Evolutionary conservation across 73 alveolate species (phyloP).

Genomic region (Symbiodinium pilosum): DNA sequence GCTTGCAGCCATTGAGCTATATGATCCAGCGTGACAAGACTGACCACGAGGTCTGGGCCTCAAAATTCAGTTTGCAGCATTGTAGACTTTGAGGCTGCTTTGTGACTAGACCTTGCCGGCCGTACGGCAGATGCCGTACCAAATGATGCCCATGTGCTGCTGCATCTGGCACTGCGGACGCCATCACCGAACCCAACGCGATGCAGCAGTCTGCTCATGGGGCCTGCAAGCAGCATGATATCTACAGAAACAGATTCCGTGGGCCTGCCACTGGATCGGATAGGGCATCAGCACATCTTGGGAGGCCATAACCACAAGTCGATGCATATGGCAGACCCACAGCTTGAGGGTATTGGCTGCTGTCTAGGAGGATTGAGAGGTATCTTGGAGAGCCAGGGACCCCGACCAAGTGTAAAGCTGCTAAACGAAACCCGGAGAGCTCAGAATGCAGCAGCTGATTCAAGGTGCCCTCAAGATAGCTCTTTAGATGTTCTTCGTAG

Average conservation of each 20-base stretch:
- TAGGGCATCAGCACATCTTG: too few species aligned
- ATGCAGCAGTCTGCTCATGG: background rate
- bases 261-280: too few species aligned
- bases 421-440: too few species aligned
- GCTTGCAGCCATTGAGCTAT: too few species aligned
- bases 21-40: too few species aligned
- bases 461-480: too few species aligned
- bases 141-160: background rate
- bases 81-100: background rate
- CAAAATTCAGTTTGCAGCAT: background rate
- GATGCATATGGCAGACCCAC: background rate
- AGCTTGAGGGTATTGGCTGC: background rate
- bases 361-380: background rate
- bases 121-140: too few species aligned
- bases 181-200: background rate
- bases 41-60: background rate
- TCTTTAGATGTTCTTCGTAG: too few species aligned
- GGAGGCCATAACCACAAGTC: background rate
- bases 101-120: too few species aligned
- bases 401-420: too few species aligned
- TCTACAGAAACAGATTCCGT: background rate
- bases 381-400: background rate
- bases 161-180: conserved; percentile 16
- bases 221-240: background rate
- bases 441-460: too few species aligned